These are phyloP conservation scores for Claviceps capensis DNA, from an alignment of 2,329 filamentous ascomycete species.

Conservation along the genomic window DNA sequence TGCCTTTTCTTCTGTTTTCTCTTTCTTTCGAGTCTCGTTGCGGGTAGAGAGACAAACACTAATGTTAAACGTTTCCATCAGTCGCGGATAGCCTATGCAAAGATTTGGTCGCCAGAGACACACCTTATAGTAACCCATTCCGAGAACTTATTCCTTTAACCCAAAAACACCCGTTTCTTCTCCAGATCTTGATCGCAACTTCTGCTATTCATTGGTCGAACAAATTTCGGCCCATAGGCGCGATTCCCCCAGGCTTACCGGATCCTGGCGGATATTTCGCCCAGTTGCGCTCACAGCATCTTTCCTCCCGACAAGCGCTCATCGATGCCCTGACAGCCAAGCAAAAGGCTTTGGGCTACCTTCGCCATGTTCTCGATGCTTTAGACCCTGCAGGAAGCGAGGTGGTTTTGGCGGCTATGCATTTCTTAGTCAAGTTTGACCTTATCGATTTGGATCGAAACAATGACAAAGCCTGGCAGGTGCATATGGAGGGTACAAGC, in stretches of 20 bases:
- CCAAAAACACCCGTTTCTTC: slow-evolving; percentile 29
- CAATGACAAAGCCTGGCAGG: slow-evolving; percentile 29
- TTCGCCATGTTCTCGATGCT: slow-evolving; percentile 26
- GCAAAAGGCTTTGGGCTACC: slow-evolving; percentile 30
- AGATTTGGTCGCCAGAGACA: slow-evolving; percentile 38
- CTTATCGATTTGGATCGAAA: slow-evolving; percentile 33
- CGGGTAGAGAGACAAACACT: slow-evolving; percentile 5
- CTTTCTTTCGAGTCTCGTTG: background rate
- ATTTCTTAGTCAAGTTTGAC: slow-evolving; percentile 38
- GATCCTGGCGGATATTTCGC: slow-evolving; percentile 24
- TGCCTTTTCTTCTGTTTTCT: background rate
- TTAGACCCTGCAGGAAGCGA: slow-evolving; percentile 28
- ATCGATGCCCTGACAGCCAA: slow-evolving; percentile 34
- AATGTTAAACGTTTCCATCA: slow-evolving; percentile 13
- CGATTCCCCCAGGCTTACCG: slow-evolving; percentile 17
- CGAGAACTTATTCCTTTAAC: slow-evolving; percentile 34
- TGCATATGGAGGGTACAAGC: slow-evolving; percentile 32
- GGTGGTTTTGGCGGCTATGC: slow-evolving; percentile 32
- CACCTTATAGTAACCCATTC: slow-evolving; percentile 31
- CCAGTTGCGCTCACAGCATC: slow-evolving; percentile 23
- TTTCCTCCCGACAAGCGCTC: slow-evolving; percentile 25
- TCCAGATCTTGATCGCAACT: slow-evolving; percentile 34
- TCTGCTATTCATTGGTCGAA: slow-evolving; percentile 37
- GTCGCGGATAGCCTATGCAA: slow-evolving; percentile 36
- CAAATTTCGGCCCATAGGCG: slow-evolving; percentile 21